Evolutionary conservation across 768 basidiomycete genomes (phyloP).

Genomic region (Leucocoprinus sp.): DNA sequence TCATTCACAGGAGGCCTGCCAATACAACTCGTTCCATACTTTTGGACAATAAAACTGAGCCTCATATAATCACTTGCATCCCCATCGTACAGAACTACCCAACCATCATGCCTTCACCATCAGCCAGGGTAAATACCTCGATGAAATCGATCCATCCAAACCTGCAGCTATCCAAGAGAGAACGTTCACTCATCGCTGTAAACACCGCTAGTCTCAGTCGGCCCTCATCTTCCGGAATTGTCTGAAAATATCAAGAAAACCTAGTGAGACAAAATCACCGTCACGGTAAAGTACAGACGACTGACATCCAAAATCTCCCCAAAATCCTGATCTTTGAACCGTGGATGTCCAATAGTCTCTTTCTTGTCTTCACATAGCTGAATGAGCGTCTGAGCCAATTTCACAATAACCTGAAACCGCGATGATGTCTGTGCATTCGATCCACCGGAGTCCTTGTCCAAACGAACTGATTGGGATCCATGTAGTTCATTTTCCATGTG

Average conservation of each 20-base stretch:
- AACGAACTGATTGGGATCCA: neutral
- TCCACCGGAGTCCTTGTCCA: neutral
- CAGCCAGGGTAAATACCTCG: neutral
- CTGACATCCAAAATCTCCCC: slow-evolving; percentile 31
- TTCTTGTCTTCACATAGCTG: slow-evolving; percentile 26
- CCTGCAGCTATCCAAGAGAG: slow-evolving; percentile 45
- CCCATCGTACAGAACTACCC: neutral
- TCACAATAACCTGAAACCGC: neutral
- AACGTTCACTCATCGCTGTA: slow-evolving; percentile 40
- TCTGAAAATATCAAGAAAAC: slow-evolving; percentile 21
- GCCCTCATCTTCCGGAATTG: slow-evolving; percentile 24
- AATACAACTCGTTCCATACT: too few species aligned
- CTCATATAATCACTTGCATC: neutral
- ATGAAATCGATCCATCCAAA: slow-evolving; percentile 30
- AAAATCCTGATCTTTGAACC: slow-evolving; percentile 18
- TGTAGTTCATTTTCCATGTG: slow-evolving; percentile 7
- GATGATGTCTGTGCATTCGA: neutral
- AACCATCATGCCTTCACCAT: neutral
- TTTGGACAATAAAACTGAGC: too few species aligned
- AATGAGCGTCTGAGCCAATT: slow-evolving; percentile 17
- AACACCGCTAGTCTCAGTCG: slow-evolving; percentile 39
- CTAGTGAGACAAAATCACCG: neutral
- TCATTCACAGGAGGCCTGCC: too few species aligned
- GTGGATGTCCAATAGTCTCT: slow-evolving; percentile 20
- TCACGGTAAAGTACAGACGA: slow-evolving; percentile 2